Conservation (phyloP, 495 filamentous ascomycete species). For the Darksidea phi region DNA sequence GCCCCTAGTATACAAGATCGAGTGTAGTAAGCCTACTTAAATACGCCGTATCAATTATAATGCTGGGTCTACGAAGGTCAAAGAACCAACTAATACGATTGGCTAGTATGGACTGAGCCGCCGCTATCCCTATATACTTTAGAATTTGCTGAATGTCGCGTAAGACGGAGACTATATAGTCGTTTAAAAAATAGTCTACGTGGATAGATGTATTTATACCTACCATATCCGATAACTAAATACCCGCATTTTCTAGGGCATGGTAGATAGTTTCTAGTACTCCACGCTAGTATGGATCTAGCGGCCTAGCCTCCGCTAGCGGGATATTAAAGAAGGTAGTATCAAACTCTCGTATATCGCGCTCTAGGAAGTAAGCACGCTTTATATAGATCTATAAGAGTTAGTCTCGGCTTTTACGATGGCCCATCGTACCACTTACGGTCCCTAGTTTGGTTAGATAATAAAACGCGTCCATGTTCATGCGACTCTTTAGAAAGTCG, state of each 20-base stretch:
- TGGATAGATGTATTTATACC: conserved; percentile 8
- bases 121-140: conserved; percentile 4
- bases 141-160: not conserved
- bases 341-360: conserved; percentile 13
- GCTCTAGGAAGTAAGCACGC: no score
- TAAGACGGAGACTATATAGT: not conserved
- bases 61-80: conserved; percentile 21
- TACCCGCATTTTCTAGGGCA: conserved; percentile 27
- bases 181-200: conserved; percentile 18
- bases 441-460: no score
- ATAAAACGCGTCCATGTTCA: no score
- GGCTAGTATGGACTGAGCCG: conserved; percentile 4
- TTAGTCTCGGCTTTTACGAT: no score
- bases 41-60: conserved; percentile 23
- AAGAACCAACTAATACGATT: conserved; percentile 35
- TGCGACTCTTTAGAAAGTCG: no score
- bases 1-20: conserved; percentile 14
- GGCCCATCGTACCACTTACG: no score
- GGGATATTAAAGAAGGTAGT: conserved; percentile 29
- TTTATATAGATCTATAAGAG: no score
- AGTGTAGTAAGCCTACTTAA: conserved; percentile 24
- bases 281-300: conserved; percentile 29
- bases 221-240: not conserved
- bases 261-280: conserved; percentile 22
- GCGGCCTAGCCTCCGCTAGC: conserved; percentile 8